Percentiles rank a stretch among this genome's conserved stretches.
Conservation (phyloP, 495 filamentous ascomycete genomes). For the Achaetomiella virescens region DNA sequence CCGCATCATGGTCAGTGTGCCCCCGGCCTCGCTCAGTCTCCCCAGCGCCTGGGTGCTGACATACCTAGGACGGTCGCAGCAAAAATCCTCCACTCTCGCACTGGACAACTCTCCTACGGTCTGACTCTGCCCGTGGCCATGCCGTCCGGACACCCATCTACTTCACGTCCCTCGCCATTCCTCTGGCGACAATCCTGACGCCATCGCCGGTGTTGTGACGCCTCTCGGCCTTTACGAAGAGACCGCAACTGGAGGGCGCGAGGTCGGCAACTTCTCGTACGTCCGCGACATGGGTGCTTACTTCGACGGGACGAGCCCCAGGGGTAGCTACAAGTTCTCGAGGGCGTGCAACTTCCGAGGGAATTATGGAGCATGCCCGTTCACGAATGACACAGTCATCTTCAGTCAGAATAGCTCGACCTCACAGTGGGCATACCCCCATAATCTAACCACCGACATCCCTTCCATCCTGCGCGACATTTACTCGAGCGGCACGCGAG, state of each 20-base stretch:
- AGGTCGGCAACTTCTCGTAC: constrained; percentile 4
- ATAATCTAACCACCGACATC: constrained; percentile 17
- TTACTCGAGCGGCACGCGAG: constrained; percentile 27
- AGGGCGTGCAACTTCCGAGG: background rate
- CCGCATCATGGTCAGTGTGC: constrained; percentile 2
- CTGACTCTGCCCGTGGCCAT: background rate
- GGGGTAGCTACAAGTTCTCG: constrained; percentile 1
- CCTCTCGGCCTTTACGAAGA: constrained; percentile 13
- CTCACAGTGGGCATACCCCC: constrained; percentile 3
- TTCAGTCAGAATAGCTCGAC: background rate
- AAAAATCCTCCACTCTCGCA: background rate
- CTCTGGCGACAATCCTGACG: background rate
- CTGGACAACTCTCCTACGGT: constrained; percentile 1
- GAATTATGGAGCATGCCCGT: background rate
- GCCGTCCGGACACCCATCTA: background rate
- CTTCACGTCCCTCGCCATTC: background rate
- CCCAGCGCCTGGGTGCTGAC: no score
- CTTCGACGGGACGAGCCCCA: constrained; percentile 5
- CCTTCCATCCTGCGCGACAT: constrained; percentile 26
- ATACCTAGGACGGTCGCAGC: background rate
- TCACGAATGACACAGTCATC: constrained; percentile 1
- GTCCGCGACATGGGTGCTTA: constrained; percentile 3
- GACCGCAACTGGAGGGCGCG: background rate
- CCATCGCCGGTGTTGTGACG: constrained; percentile 8
- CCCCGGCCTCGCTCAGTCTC: no score